These are phyloP conservation scores for Nigrograna mackinnonii DNA, from an alignment of 2,329 filamentous ascomycete species.

Conservation along the genomic window DNA sequence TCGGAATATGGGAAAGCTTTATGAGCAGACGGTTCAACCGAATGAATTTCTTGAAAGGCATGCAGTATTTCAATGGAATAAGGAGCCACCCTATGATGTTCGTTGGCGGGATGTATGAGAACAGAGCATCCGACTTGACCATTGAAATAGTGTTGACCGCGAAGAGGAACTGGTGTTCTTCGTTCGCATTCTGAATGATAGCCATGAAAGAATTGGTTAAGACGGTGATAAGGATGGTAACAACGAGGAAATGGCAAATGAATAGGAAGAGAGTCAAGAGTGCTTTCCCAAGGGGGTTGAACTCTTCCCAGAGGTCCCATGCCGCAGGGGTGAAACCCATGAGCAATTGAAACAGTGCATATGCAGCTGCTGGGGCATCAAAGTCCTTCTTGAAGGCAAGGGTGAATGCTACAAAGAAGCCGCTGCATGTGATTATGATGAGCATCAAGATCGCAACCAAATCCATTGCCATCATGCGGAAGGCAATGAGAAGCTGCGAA, in stretches of 20 bases:
- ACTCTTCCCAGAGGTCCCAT: slow-evolving; percentile 85
- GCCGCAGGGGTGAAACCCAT: slow-evolving; percentile 97
- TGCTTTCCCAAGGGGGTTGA: slow-evolving; percentile 76
- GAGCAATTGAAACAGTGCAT: slow-evolving; percentile 87
- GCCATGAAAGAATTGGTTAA: slow-evolving; percentile 95
- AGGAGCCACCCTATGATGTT: slow-evolving; percentile 92
- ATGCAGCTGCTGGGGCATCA: slow-evolving; percentile 76
- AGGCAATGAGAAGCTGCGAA: slow-evolving; percentile 90
- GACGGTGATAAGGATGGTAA: slow-evolving; percentile 95
- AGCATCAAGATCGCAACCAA: slow-evolving; percentile 82
- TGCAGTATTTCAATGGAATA: slow-evolving; percentile 77
- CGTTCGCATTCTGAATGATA: slow-evolving; percentile 88
- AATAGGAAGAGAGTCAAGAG: slow-evolving; percentile 84
- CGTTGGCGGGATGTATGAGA: slow-evolving; percentile 89
- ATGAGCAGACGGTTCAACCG: slow-evolving; percentile 88
- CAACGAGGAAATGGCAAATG: slow-evolving; percentile 92
- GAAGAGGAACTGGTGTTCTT: slow-evolving; percentile 91
- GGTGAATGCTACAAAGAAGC: slow-evolving; percentile 94
- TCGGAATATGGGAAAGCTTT: slow-evolving; percentile 86
- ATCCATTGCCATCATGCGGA: slow-evolving; percentile 91
- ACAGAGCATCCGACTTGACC: slow-evolving; percentile 97
- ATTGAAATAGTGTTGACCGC: slow-evolving; percentile 97
- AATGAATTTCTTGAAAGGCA: slow-evolving; percentile 82
- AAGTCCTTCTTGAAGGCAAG: slow-evolving; percentile 74
- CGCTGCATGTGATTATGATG: slow-evolving; percentile 85